These are phyloP conservation scores for Melanomma pulvis-pyrius DNA, from an alignment of 495 filamentous ascomycete species.

Conservation along the genomic window DNA sequence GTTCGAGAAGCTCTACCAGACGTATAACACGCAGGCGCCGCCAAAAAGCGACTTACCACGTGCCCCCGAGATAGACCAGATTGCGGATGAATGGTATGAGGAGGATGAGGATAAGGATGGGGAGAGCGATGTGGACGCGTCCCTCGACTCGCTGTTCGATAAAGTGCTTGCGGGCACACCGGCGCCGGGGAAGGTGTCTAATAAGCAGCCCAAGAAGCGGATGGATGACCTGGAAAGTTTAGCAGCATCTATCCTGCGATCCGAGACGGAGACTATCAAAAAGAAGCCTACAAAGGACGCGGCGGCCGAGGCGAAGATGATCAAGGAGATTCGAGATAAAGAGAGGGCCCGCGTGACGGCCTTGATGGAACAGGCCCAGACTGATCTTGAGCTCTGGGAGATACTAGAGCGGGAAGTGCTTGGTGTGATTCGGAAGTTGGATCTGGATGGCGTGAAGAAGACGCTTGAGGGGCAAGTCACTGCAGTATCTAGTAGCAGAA, in stretches of 20 bases:
- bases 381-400: slow-evolving; percentile 72
- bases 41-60: slow-evolving; percentile 12
- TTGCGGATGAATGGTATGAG: slow-evolving; percentile 21
- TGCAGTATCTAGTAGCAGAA: slow-evolving; percentile 18
- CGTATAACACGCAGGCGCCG: background rate
- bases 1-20: slow-evolving; percentile 33
- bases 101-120: slow-evolving; percentile 9
- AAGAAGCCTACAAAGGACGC: background rate
- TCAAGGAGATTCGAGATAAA: slow-evolving; percentile 1
- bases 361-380: slow-evolving; percentile 54
- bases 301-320: background rate
- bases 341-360: slow-evolving; percentile 48
- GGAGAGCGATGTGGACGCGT: background rate
- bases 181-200: background rate
- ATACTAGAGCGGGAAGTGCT: slow-evolving; percentile 68
- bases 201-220: background rate
- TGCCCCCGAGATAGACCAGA: slow-evolving; percentile 11
- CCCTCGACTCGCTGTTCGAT: slow-evolving; percentile 28
- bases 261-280: slow-evolving; percentile 1
- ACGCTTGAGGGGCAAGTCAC: slow-evolving; percentile 27
- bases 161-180: slow-evolving; percentile 10
- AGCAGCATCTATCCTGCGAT: slow-evolving; percentile 8
- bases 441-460: slow-evolving; percentile 32
- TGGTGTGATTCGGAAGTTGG: slow-evolving; percentile 26
- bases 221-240: slow-evolving; percentile 4